Evolutionary conservation across 768 basidiomycete genomes (phyloP).

Genomic region (Rossbeevera mucosa): DNA sequence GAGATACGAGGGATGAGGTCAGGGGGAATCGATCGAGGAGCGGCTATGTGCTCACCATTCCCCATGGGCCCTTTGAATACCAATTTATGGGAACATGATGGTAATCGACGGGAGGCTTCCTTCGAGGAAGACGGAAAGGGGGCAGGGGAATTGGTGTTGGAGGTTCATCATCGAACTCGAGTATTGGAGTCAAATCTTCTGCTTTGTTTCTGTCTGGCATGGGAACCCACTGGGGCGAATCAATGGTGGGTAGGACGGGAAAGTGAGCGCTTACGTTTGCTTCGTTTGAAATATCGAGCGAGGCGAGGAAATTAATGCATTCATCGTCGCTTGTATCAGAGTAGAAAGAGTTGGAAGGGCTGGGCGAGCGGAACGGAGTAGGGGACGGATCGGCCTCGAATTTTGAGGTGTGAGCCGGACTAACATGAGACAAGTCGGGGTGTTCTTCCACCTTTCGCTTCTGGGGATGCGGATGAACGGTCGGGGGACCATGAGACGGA

Average conservation of each 20-base stretch:
- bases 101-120: conserved; percentile 18
- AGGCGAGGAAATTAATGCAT: conserved; percentile 19
- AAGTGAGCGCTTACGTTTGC: conserved; percentile 17
- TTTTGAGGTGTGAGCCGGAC: background rate
- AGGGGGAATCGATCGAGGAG: background rate
- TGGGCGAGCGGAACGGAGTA: conserved; percentile 4
- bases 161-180: background rate
- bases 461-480: conserved; percentile 5
- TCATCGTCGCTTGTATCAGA: conserved; percentile 20
- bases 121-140: conserved; percentile 12
- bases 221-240: conserved; percentile 22
- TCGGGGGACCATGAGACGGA: background rate
- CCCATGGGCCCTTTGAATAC: conserved; percentile 16
- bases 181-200: conserved; percentile 26
- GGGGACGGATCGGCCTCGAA: conserved; percentile 2
- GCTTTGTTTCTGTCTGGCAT: conserved; percentile 27
- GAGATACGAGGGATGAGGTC: background rate
- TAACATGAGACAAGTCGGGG: background rate
- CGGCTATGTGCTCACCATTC: conserved; percentile 12
- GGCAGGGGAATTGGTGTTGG: background rate
- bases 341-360: background rate
- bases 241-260: conserved; percentile 2
- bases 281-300: conserved; percentile 31
- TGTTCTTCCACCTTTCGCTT: conserved; percentile 16
- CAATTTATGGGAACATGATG: conserved; percentile 18